These are phyloP conservation scores for Volvox carteri DNA, from an alignment of 163 green algal genomes.

Conservation along the genomic window DNA sequence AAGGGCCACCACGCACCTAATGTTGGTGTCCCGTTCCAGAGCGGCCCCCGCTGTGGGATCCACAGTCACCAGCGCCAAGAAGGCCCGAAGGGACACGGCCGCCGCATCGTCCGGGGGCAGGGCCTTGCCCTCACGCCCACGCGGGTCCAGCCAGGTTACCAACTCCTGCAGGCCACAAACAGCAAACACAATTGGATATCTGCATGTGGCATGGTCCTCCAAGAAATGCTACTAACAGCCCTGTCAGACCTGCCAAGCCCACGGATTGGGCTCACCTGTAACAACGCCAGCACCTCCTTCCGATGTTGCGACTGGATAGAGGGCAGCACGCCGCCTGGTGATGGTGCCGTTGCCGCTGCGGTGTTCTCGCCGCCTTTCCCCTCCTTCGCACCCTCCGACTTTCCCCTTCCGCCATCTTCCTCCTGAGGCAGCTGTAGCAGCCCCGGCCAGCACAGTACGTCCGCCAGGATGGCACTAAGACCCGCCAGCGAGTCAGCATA, in stretches of 20 bases:
- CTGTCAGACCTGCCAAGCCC: too few relatives aligned
- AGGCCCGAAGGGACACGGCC: constrained; percentile 7
- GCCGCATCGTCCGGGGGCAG: constrained; percentile 12
- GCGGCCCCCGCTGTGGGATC: not conserved
- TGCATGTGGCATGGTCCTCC: too few relatives aligned
- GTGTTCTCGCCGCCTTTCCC: not conserved
- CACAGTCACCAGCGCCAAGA: not conserved
- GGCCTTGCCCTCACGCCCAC: not conserved
- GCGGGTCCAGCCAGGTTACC: constrained; percentile 41
- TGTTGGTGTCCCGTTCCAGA: constrained; percentile 45
- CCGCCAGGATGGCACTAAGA: not conserved
- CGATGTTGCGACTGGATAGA: not conserved
- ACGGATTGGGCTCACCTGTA: constrained; percentile 53
- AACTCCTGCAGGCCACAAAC: not conserved
- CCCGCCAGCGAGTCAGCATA: constrained; percentile 41
- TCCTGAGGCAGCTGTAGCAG: constrained; percentile 12
- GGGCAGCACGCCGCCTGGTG: not conserved
- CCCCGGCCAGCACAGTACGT: constrained; percentile 43
- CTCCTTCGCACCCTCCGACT: not conserved
- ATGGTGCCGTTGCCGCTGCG: not conserved
- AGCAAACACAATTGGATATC: not conserved
- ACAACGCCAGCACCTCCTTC: constrained; percentile 32
- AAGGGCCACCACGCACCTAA: constrained; percentile 7
- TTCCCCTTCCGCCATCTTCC: not conserved
- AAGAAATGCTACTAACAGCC: too few relatives aligned